Base-by-base conservation (phyloP, 805 yeast genomes). In the Wickerhamiella sorbophila region DNA sequence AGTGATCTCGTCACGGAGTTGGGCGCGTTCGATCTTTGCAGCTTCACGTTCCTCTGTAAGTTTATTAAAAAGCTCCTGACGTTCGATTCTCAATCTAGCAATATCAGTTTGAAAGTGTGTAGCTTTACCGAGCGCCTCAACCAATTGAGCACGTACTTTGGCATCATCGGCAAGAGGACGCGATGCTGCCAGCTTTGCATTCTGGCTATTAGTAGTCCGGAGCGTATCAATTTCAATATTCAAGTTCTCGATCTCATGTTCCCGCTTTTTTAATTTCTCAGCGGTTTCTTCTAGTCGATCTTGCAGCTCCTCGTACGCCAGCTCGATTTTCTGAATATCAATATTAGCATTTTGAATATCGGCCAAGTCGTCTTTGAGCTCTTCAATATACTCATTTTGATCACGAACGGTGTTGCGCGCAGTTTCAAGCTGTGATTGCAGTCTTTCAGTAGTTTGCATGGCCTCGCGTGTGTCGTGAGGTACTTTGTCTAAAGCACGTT, bases 11-110 rank as follows among this genome's bases (percentile, higher is more conserved):
- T 48, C 54, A 4, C 44, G 44, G n/a, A 40, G 44, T 5, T 46
- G 48, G 18, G 64, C 63, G 1, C 62, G 61, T 50, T 72, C 75
- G n/a, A 65, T 58, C 24, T 17, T 12, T 4, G n/a, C 16, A 3
- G 60, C 61, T 51, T 71, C 65, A 26, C 77, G 70, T 39, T 69
- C 69, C 29, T 24, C 29, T 8, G 29, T 24, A 24, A 24, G 10
- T 12, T 24, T 6, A 12, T 24, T 24, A 12, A 24, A 24, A 24
- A 24, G 29, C 12, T 24, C 29, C 29, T 24, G 29, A 12, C 29
- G 29, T 12, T 24, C 29, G 12, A 8, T 24, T 24, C 12, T 24
- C 10, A 24, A 12, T 12, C 29, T 6, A 24, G 29, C 29, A 24
- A 24, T 24, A 24, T 24, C 29, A 6, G 29, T 24, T 24, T 24